Evolutionary conservation across 1,284 basidiomycete genomes (phyloP).

Genomic region (Fistulina hepatica): DNA sequence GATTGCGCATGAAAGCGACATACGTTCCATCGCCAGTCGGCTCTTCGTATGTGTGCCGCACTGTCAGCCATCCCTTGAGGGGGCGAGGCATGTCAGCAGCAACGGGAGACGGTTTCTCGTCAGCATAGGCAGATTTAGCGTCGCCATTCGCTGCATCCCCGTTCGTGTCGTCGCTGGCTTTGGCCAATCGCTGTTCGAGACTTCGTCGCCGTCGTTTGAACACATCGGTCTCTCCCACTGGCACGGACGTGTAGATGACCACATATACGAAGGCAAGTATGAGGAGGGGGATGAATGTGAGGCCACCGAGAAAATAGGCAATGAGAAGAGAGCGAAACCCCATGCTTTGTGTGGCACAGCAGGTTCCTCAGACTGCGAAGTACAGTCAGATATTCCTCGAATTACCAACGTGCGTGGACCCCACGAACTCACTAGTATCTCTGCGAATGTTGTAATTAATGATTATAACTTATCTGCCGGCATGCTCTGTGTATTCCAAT

Average conservation of each 20-base stretch:
- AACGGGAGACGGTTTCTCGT: constrained; percentile 24
- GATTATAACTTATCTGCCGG: too few relatives aligned
- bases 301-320: constrained; percentile 77
- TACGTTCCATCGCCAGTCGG: constrained; percentile 49
- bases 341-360: too few relatives aligned
- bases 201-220: constrained; percentile 31
- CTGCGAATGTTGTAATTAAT: too few relatives aligned
- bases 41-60: constrained; percentile 73
- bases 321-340: constrained; percentile 59
- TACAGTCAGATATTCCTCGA: too few relatives aligned
- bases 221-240: constrained; percentile 48
- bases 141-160: constrained; percentile 19
- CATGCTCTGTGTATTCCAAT: too few relatives aligned
- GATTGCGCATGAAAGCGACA: constrained; percentile 58
- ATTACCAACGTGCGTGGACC: too few relatives aligned
- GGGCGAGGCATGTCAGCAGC: constrained; percentile 54
- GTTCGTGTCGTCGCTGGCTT: constrained; percentile 20
- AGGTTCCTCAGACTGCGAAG: too few relatives aligned
- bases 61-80: constrained; percentile 77
- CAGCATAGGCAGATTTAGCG: constrained; percentile 14
- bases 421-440: too few relatives aligned
- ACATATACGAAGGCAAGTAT: constrained; percentile 44
- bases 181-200: constrained; percentile 18
- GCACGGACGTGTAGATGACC: constrained; percentile 68
- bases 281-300: constrained; percentile 76